These are phyloP conservation scores for Penicillium carneum DNA, from an alignment of 2,329 filamentous ascomycete genomes.

Conservation along the genomic window DNA sequence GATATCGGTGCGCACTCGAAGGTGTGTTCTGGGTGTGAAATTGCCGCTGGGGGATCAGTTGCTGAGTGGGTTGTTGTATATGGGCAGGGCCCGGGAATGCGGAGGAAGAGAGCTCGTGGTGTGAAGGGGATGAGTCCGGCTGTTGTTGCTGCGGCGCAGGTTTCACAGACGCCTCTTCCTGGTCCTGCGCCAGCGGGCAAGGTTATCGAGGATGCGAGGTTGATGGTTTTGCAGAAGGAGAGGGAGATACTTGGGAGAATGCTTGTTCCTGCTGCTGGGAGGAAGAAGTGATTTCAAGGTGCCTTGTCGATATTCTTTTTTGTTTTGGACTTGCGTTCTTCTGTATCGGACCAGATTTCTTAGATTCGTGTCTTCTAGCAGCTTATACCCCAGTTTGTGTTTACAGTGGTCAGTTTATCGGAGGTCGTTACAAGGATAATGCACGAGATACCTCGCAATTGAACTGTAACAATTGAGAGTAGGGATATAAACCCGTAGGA, in stretches of 20 bases:
- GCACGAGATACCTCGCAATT: constrained; percentile 2
- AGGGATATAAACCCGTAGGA: constrained; percentile 9
- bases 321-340: neutral
- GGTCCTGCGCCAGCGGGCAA: constrained; percentile 59
- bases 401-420: neutral
- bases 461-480: neutral
- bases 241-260: constrained; percentile 71
- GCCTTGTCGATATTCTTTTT: neutral
- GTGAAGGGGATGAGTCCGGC: constrained; percentile 29
- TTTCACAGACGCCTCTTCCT: constrained; percentile 29
- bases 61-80: constrained; percentile 74
- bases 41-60: constrained; percentile 65
- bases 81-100: constrained; percentile 62
- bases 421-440: neutral
- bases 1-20: constrained; percentile 67
- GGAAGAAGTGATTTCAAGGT: constrained; percentile 37
- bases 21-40: constrained; percentile 68
- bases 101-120: constrained; percentile 50
- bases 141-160: constrained; percentile 28
- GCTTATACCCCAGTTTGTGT: constrained; percentile 11
- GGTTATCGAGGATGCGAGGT: constrained; percentile 68
- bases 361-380: constrained; percentile 3
- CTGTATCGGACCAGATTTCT: neutral
- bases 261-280: constrained; percentile 55
- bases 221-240: constrained; percentile 70